A percentile compares a stretch with the other conserved stretches of the same genome.
phyloP scores from a whole-genome alignment of 2,329 filamentous ascomycete species.

The Hymenoscyphus occultus region DNA sequence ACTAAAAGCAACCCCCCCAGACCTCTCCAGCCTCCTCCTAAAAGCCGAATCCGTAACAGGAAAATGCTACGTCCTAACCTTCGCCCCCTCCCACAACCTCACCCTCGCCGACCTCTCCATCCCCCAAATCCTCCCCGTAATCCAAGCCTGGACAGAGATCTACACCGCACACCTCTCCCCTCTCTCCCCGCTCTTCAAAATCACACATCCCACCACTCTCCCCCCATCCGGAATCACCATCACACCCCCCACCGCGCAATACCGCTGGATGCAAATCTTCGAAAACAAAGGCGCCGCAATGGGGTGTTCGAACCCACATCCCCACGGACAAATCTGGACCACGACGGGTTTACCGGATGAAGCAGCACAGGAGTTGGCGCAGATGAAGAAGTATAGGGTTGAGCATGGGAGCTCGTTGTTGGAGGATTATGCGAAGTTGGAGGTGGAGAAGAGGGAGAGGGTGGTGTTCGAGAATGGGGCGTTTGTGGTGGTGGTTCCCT shows the following conservation, averaged over 20 bases:
- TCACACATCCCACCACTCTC: conserved; percentile 43
- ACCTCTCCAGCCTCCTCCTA: conserved; percentile 72
- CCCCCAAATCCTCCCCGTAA: conserved; percentile 70
- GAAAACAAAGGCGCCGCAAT: conserved; percentile 98
- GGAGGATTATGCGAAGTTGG: conserved; percentile 81
- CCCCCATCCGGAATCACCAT: conserved; percentile 41
- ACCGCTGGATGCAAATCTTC: conserved; percentile 98
- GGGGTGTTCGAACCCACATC: conserved; percentile 98
- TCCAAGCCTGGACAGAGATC: conserved; percentile 88
- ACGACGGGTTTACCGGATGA: conserved; percentile 90
- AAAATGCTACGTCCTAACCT: conserved; percentile 95
- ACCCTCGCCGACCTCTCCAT: conserved; percentile 79
- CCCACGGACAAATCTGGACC: conserved; percentile 95
- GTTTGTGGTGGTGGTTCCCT: conserved; percentile 88
- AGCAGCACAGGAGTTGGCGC: conserved; percentile 71
- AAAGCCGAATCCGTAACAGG: conserved; percentile 84
- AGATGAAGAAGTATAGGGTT: conserved; percentile 73
- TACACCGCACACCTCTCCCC: conserved; percentile 79
- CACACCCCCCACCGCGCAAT: conserved; percentile 65
- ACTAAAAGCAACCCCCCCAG: conserved; percentile 40
- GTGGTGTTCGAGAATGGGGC: conserved; percentile 82
- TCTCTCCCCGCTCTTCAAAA: conserved; percentile 57
- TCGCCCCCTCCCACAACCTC: conserved; percentile 84
- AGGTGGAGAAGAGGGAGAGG: conserved; percentile 77
- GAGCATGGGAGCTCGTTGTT: conserved; percentile 78